Base-by-base conservation (phyloP, 2,329 filamentous ascomycete genomes). In the Phialophora expanda region DNA sequence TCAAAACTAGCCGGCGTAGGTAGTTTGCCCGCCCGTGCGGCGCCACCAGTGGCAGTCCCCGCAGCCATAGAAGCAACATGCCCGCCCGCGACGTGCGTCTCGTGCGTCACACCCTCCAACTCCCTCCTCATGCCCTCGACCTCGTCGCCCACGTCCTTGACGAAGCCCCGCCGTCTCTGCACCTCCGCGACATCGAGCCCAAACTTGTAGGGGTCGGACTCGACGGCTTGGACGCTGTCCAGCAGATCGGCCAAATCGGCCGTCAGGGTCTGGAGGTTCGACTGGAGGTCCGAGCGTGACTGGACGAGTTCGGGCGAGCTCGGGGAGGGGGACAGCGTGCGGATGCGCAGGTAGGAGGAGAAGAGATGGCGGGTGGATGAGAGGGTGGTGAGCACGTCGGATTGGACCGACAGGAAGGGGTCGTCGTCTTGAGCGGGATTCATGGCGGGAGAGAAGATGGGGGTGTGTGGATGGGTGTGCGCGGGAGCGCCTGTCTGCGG, bases 281-380 rank as follows among this genome's bases (percentile, higher is more conserved):
- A 88, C 75, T 91, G 87, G 66, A 99, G 91, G 77, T 99, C 95
- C 51, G 79, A 77, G 64, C 87, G 86, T 4, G 87, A 84, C 80
- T 89, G 86, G 53, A 83, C 78, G 20, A 89, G 84, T 76, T 89
- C 87, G 12, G 92, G 93, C 20, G 91, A 93, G 51, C 84, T 83
- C 14, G 89, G 81, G 8, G 87, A 85, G 48, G 89, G 89, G 66
- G 89, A 86, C 28, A 96, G 89, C 54, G 93, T 95, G 75, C 93
- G 92, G 80, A 99, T 99, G 76, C 95, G 94, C 51, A 97, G 86
- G 82, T 97, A 99, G 17, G 93, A 97, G 70, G 91, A 89, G 84
- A 97, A 97, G 64, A 97, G 88, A 60, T 93, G 89, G 9, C 94
- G 90, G 61, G 92, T 90, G 14, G 87, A 87, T 71, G 90, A 86